These are phyloP conservation scores for Aspergillus conjunctus DNA, from an alignment of 495 filamentous ascomycete species.

Conservation along the genomic window DNA sequence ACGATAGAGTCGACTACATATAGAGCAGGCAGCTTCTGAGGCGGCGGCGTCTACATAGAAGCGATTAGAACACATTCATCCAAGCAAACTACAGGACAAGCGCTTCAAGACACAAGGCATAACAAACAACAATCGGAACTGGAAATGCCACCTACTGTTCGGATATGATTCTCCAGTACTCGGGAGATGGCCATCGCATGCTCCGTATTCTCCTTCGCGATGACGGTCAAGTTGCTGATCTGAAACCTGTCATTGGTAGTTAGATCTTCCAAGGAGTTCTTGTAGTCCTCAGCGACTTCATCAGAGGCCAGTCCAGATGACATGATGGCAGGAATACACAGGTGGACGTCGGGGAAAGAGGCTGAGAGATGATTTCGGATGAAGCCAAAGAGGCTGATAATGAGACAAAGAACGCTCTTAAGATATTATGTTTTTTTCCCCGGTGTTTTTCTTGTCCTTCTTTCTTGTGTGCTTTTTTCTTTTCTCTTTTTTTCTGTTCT, in stretches of 20 bases:
- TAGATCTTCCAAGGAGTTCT: slow-evolving; percentile 87
- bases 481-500: slow-evolving; percentile 20
- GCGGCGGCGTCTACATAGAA: slow-evolving; percentile 70
- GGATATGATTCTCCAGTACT: slow-evolving; percentile 88
- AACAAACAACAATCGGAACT: slow-evolving; percentile 12
- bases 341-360: slow-evolving; percentile 9
- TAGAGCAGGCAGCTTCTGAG: slow-evolving; percentile 87
- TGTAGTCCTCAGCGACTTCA: slow-evolving; percentile 94
- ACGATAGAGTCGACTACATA: slow-evolving; percentile 98
- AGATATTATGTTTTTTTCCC: slow-evolving; percentile 1
- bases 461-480: slow-evolving; percentile 20
- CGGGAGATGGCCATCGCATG: slow-evolving; percentile 90
- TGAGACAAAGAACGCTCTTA: slow-evolving; percentile 1
- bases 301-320: slow-evolving; percentile 70
- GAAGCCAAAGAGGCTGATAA: slow-evolving; percentile 7
- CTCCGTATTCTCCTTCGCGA: slow-evolving; percentile 94
- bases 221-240: slow-evolving; percentile 93
- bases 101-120: slow-evolving; percentile 19
- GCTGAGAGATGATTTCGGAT: slow-evolving; percentile 6
- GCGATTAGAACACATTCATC: slow-evolving; percentile 40
- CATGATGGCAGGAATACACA: slow-evolving; percentile 58
- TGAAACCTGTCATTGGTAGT: slow-evolving; percentile 85
- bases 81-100: slow-evolving; percentile 28
- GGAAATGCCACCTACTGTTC: slow-evolving; percentile 67
- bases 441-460: slow-evolving; percentile 13